Evolutionary conservation across 1,284 basidiomycete species (phyloP).

Genomic region (Moniliophthora roreri): DNA sequence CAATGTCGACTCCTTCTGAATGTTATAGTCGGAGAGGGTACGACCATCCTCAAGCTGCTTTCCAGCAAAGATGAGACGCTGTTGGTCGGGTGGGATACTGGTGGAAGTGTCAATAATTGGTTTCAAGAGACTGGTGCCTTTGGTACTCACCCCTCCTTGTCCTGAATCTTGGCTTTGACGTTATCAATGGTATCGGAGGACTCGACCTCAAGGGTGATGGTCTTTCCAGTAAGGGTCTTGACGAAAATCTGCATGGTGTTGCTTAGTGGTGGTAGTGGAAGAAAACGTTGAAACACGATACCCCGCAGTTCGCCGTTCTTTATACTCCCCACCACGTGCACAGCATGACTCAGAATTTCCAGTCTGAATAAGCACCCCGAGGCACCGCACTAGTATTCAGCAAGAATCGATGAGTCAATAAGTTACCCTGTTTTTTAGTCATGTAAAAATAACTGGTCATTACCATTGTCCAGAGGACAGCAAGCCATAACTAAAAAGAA

Average conservation of each 20-base stretch:
- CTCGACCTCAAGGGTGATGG: conserved; percentile 3
- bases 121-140: not conserved
- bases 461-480: no score
- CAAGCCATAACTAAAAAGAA: no score
- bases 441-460: no score
- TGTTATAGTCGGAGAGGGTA: conserved; percentile 3
- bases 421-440: no score
- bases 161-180: conserved; percentile 6
- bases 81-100: conserved; percentile 2
- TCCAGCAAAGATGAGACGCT: conserved; percentile 2
- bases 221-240: conserved; percentile 6
- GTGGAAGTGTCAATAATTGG: not conserved
- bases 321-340: no score
- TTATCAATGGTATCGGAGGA: conserved; percentile 5
- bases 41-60: conserved; percentile 4
- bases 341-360: no score
- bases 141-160: conserved; percentile 4
- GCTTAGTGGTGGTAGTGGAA: not conserved
- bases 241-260: conserved; percentile 2
- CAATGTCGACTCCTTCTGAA: conserved; percentile 1
- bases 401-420: no score
- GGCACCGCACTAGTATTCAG: no score
- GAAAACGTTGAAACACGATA: not conserved
- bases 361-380: no score
- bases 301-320: not conserved